phyloP scores from a whole-genome alignment of 768 basidiomycete genomes.

The Suillus lakei region DNA sequence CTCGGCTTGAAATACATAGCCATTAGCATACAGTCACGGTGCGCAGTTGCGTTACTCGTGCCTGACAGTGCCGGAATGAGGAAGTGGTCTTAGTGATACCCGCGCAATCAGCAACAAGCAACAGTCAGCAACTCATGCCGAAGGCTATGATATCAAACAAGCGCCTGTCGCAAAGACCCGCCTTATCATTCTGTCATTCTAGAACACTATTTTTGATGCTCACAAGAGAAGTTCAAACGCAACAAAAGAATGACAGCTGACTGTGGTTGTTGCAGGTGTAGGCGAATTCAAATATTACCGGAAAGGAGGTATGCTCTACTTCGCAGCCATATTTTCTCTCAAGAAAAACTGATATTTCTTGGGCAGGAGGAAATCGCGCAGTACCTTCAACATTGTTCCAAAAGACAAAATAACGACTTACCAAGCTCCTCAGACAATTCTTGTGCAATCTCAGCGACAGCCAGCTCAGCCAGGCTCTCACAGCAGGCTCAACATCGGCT shows the following conservation, averaged over 20 bases:
- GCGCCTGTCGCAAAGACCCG: not conserved
- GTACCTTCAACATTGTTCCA: not conserved
- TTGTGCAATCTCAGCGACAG: constrained; percentile 27
- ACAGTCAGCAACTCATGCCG: not conserved
- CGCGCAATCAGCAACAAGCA: not conserved
- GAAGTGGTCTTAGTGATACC: not conserved
- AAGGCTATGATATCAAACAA: not conserved
- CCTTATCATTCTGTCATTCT: not conserved
- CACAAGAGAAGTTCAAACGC: not conserved
- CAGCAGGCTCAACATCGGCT: constrained; percentile 9
- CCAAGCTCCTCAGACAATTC: constrained; percentile 33
- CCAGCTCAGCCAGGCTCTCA: not conserved
- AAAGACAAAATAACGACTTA: constrained; percentile 11
- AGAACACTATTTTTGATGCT: not conserved
- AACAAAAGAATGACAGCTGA: not conserved
- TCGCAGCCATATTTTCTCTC: constrained; percentile 15
- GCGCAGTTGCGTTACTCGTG: too few relatives aligned
- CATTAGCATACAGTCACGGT: not conserved
- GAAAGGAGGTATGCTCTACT: constrained; percentile 3
- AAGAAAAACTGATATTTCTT: constrained; percentile 31
- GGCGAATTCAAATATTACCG: not conserved
- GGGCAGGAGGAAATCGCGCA: constrained; percentile 17
- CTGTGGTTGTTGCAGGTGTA: not conserved
- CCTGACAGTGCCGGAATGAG: not conserved
- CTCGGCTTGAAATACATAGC: not conserved